Base-by-base conservation (phyloP, 2,329 filamentous ascomycete species). In the Trichoderma koningii region DNA sequence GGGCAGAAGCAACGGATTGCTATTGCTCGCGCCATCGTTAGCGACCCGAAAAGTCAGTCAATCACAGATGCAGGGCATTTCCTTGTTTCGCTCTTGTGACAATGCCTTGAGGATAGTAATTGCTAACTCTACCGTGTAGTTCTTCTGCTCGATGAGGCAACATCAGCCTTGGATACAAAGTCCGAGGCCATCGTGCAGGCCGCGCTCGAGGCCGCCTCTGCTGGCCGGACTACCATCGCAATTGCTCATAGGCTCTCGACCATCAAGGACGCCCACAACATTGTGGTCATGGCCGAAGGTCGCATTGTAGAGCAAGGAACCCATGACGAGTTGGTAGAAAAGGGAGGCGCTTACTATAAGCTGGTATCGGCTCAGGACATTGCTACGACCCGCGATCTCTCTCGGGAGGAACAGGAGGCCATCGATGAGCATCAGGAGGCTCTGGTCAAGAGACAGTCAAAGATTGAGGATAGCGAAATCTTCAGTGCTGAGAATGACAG, bases 1-100 rank as follows among this genome's bases (percentile, higher is more conserved):
- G 95, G 95, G 42, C 95, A 99, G 78, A 97, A 97, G 77, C 95
- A 98, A 78, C 91, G 95, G 71, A 96, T 98, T 73, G 93, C 94
- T 14, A 97, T 98, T 76, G 93, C 94, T 7, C 85, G 93, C 72
- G 93, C 93, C 45, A 86, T 97, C 64, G 92, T 97, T 34, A 94
- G 90, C 19, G 91, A 97, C 71, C 94, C 94, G 0, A 96, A 93
- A 79, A 89, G 80, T 82, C 71, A 75, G 80, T 72, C 28, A 30
- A 2, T 30, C 17, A 1, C 41, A 56, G 15, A 3, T 50, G 55
- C 10, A 12, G 1, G 17, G 10, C 21, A 7, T 3, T 6, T 19
- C n/a, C 26, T 48, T 42, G 15, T n/a, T 3, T 30, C 12, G 7
- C 2, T 19, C 10, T 3, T 38, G 0, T 14, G 10, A 38, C 4